Evolutionary conservation across 1,284 basidiomycete genomes (phyloP), one percentile per base, ranked within the genome.

Genomic region (Malassezia arunalokei): DNA sequence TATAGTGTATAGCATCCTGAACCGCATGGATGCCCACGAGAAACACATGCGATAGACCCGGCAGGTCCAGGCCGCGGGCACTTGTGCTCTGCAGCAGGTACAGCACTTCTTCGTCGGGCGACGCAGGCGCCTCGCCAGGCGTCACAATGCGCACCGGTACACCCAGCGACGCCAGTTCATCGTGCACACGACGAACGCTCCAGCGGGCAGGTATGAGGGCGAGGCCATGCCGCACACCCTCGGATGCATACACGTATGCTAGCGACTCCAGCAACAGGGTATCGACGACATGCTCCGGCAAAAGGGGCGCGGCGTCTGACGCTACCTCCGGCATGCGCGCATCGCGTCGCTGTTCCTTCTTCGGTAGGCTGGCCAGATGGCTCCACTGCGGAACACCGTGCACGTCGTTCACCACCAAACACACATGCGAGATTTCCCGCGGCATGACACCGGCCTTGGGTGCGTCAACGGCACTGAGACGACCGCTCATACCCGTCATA

Each of bases 11-110:
- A 2, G 70, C 58, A 40, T 70, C 65, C 8, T 60, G 52, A 17
- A 71, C 65, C 0, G 65, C 59, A 6, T 57, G 48, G n/a, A 62
- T 46, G 5, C 68, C 68, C 3, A 73, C 47, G 6, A 70, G 45
- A 39, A 69, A 73, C 27, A 71, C 68, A 41, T 73, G 68, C 38
- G 57, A 58, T 15, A 73, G 63, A 14, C 42, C 51, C 1, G 65
- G 66, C 33, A 73, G 45, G 51, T 73, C 68, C 6, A 73, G 58
- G 5, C 70, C 70, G 11, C 70, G 66, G 14, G 65, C 59, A 12
- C 60, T 61, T 5, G 59, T 63, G 5, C 61, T 57, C 40, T 65
- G 63, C 42, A 68, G 57, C 32, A 72, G 37, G 35, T 59, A 64
- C 27, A 72, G 58, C 30, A 57, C 59, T 9, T 37, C 43, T 33